phyloP scores from a whole-genome alignment of 768 basidiomycete genomes.

The Rhizopogon vulgaris region DNA sequence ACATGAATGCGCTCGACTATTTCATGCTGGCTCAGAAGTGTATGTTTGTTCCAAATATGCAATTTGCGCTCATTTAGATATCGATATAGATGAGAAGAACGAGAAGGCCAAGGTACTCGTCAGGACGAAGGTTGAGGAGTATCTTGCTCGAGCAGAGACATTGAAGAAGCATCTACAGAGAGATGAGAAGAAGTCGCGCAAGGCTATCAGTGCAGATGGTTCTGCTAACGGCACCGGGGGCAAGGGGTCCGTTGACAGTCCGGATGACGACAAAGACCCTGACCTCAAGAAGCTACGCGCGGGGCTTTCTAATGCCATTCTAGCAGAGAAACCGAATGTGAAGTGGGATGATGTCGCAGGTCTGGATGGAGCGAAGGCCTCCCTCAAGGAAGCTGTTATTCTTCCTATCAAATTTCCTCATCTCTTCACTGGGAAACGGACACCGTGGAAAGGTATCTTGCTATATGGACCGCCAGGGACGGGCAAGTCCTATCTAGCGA shows the following conservation, averaged over 20 bases:
- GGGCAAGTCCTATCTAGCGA: slow-evolving; percentile 94
- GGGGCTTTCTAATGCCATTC: slow-evolving; percentile 79
- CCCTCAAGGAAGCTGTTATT: slow-evolving; percentile 97
- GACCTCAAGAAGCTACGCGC: slow-evolving; percentile 97
- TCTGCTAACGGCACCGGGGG: slow-evolving; percentile 33
- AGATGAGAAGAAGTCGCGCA: slow-evolving; percentile 51
- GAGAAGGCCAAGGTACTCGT: slow-evolving; percentile 86
- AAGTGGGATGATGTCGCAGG: slow-evolving; percentile 99
- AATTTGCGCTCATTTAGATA: slow-evolving; percentile 19
- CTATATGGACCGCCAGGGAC: slow-evolving; percentile 98
- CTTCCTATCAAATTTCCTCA: slow-evolving; percentile 99
- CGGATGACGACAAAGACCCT: slow-evolving; percentile 73
- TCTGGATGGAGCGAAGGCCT: slow-evolving; percentile 89
- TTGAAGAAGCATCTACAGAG: slow-evolving; percentile 77
- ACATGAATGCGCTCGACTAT: slow-evolving; percentile 94
- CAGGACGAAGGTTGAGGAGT: slow-evolving; percentile 83
- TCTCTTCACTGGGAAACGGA: slow-evolving; percentile 96
- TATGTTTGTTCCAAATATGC: slow-evolving; percentile 23
- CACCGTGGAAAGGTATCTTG: slow-evolving; percentile 94
- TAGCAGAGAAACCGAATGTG: slow-evolving; percentile 91
- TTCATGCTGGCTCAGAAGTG: slow-evolving; percentile 98
- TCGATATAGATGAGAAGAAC: slow-evolving; percentile 70
- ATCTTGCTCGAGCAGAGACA: slow-evolving; percentile 85
- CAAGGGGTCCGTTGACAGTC: slow-evolving; percentile 45
- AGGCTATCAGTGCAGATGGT: slow-evolving; percentile 45